Percentiles rank a stretch among this genome's conserved stretches.
phyloP scores from a whole-genome alignment of 371 early-diverging fungal genomes.

The Rhizopus stolonifer region DNA sequence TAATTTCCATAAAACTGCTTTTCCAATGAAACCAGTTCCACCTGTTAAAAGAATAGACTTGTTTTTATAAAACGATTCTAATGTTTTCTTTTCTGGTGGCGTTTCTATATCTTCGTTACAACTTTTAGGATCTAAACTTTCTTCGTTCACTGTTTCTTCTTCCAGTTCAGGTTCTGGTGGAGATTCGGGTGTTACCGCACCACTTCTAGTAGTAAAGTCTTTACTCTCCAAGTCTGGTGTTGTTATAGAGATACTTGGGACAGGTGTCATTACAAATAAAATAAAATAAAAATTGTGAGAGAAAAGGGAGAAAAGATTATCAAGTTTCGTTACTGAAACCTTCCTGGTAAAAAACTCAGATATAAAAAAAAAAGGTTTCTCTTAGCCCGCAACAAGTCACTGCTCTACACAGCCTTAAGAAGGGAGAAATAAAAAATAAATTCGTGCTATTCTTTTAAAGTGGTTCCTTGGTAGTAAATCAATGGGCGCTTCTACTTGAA shows the following conservation, averaged over 20 bases:
- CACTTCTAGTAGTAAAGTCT: constrained; percentile 28
- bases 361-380: too few relatives aligned
- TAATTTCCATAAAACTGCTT: constrained; percentile 58
- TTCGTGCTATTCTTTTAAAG: too few relatives aligned
- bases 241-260: constrained; percentile 51
- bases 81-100: background rate
- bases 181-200: constrained; percentile 32
- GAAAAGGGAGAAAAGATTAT: background rate
- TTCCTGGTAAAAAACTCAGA: too few relatives aligned
- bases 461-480: too few relatives aligned
- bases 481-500: too few relatives aligned
- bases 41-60: constrained; percentile 58
- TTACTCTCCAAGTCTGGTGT: constrained; percentile 44
- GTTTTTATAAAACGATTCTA: constrained; percentile 32
- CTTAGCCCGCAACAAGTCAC: too few relatives aligned
- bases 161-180: constrained; percentile 37
- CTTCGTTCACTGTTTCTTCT: background rate
- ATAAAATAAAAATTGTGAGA: background rate
- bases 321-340: too few relatives aligned
- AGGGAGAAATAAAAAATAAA: too few relatives aligned
- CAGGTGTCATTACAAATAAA: constrained; percentile 15
- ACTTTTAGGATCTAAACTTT: background rate
- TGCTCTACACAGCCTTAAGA: too few relatives aligned
- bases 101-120: background rate
- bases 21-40: constrained; percentile 65